These are phyloP conservation scores for Saccharomycopsis sp. DNA, from an alignment of 805 yeast species.

Conservation along the genomic window DNA sequence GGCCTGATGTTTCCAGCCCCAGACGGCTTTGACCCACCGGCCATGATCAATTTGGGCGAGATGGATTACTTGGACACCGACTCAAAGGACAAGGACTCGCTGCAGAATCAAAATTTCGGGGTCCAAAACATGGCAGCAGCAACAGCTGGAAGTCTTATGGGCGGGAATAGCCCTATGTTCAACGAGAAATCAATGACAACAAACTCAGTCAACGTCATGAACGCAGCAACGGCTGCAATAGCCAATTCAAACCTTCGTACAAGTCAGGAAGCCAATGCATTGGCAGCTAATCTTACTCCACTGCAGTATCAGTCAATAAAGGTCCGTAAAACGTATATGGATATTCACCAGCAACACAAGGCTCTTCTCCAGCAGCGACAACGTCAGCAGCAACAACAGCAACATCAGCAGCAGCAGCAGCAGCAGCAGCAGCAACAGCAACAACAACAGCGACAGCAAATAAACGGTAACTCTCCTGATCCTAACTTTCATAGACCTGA, in stretches of 20 bases:
- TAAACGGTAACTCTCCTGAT: constrained; percentile 1
- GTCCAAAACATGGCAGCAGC: constrained; percentile 3
- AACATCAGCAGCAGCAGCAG: neutral
- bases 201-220: constrained; percentile 17
- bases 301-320: constrained; percentile 13
- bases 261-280: neutral
- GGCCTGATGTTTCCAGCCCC: neutral
- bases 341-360: constrained; percentile 13
- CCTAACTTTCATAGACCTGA: neutral
- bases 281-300: constrained; percentile 4
- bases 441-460: constrained; percentile 31
- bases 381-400: constrained; percentile 12
- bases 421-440: constrained; percentile 20
- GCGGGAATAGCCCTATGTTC: neutral
- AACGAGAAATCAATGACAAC: constrained; percentile 3
- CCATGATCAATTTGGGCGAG: neutral
- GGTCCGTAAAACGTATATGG: constrained; percentile 14
- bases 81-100: neutral
- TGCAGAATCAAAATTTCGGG: no score
- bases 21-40: neutral
- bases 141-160: neutral
- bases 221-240: constrained; percentile 19
- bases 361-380: constrained; percentile 22
- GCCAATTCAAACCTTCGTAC: constrained; percentile 11
- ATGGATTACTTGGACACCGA: neutral